Evolutionary conservation across 805 yeast genomes (phyloP), one percentile per base, ranked within the genome.

Genomic region (Teunomyces gatunensis): DNA sequence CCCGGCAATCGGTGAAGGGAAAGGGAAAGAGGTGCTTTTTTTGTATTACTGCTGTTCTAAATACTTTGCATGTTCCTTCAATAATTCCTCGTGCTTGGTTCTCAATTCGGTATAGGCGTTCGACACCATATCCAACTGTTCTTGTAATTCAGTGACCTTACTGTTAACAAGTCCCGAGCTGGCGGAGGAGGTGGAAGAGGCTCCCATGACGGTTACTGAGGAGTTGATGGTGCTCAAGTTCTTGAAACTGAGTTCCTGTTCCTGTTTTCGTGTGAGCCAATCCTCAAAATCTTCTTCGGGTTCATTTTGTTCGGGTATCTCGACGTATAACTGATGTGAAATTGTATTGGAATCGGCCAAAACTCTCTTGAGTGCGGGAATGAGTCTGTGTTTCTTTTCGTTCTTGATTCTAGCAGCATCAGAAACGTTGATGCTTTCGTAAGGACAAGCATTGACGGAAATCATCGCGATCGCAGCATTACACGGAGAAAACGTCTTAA

Each of bases 351-450:
- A 46, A 17, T 75, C 76, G 3, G 69, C 74, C 39, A 85, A 59
- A 1, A 76, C 80, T 62, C 92, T 77, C 62, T 85, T 87, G 51
- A 87, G 73, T 6, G 71, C 73, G 0, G 91, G 91, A n/a, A 86
- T 72, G 20, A 78, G 59, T 50, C 81, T 64, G 49, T 65, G 65
- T 45, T 63, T 64, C 51, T 75, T 64, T 54, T 73, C 68, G 50
- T 59, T 51, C 6, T 51, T 49, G n/a, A 48, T 46, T 4, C 44
- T 50, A 5, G 45, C 30, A 2, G 43, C 29, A 7, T 33, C 43
- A 5, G 55, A 65, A 56, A 17, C 57, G 50, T 12, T 58, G 55
- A 44, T 63, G 40, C 46, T 41, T 20, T 53, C 57, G 13, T 45
- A 40, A 17, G 71, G 65, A 27, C 55, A 47, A 13, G 59, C 48